phyloP scores from a whole-genome alignment of 1,139 yeast genomes.

The Nakaseomyces uthaithaninus region DNA sequence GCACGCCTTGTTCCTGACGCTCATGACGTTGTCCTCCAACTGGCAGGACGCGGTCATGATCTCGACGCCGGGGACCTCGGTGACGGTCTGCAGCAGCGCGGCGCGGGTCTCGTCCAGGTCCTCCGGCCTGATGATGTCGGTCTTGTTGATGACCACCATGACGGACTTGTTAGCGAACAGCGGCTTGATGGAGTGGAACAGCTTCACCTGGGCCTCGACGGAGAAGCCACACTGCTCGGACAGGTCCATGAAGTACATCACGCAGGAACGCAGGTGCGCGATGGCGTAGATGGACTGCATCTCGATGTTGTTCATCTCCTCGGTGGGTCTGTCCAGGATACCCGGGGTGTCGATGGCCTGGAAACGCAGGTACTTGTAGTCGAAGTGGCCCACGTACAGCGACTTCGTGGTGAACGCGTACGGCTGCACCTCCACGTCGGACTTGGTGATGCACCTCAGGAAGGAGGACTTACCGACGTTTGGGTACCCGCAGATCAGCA shows the following conservation, averaged over 20 bases:
- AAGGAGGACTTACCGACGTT: constrained; percentile 98
- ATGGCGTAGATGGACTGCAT: constrained; percentile 98
- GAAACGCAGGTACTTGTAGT: constrained; percentile 91
- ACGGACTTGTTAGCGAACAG: constrained; percentile 94
- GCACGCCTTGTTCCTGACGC: constrained; percentile 93
- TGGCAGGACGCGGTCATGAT: constrained; percentile 88
- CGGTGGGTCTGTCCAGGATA: constrained; percentile 96
- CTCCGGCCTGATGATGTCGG: constrained; percentile 79
- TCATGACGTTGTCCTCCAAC: constrained; percentile 92
- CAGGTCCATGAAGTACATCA: constrained; percentile 93
- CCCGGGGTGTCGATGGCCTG: constrained; percentile 99
- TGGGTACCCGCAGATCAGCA: constrained; percentile 96
- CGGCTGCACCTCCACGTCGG: constrained; percentile 98
- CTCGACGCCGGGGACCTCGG: constrained; percentile 72
- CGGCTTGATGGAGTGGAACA: constrained; percentile 94
- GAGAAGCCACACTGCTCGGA: constrained; percentile 99
- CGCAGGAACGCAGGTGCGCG: constrained; percentile 96
- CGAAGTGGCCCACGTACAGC: constrained; percentile 93
- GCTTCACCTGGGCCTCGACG: constrained; percentile 92
- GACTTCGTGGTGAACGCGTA: constrained; percentile 97
- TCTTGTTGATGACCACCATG: constrained; percentile 88
- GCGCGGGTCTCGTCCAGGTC: constrained; percentile 75
- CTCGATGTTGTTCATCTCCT: constrained; percentile 98
- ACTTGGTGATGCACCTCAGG: constrained; percentile 86
- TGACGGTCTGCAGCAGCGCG: constrained; percentile 56